Conservation (phyloP, 164 flowering plant genomes). For the Vitis amurensis region DNA sequence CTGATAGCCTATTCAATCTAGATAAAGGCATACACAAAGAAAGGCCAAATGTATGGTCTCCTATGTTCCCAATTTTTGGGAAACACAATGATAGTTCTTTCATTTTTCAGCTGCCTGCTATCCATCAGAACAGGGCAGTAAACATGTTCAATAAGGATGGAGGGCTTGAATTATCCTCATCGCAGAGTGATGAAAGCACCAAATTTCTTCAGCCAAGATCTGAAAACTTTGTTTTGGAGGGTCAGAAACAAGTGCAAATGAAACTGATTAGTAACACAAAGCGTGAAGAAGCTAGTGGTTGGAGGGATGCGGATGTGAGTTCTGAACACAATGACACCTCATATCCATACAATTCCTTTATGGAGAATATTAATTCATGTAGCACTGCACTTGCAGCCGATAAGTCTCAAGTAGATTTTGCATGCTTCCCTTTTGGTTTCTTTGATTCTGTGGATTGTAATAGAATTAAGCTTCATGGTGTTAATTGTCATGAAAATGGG, state of each 20-base stretch:
- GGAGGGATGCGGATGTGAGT: constrained; percentile 16
- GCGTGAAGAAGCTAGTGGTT: constrained; percentile 19
- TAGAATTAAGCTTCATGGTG: constrained; percentile 14
- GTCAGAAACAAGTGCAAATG: constrained; percentile 21
- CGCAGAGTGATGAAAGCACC: constrained; percentile 17
- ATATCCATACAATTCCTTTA: constrained; percentile 13
- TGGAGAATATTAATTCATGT: constrained; percentile 14
- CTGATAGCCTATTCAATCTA: constrained; percentile 17
- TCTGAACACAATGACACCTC: constrained; percentile 14
- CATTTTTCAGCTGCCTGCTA: constrained; percentile 18
- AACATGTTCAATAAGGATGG: constrained; percentile 24
- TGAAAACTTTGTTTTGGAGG: constrained; percentile 16
- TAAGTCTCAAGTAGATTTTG: constrained; percentile 15
- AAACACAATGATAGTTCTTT: constrained; percentile 14
- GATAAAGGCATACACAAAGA: constrained; percentile 23
- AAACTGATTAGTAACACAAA: constrained; percentile 15
- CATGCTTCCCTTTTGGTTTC: constrained; percentile 17
- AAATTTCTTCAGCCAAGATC: constrained; percentile 25
- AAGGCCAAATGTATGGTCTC: constrained; percentile 18
- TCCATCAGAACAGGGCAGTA: constrained; percentile 18
- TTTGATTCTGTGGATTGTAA: constrained; percentile 19
- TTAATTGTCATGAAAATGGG: constrained; percentile 18
- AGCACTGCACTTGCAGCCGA: constrained; percentile 23
- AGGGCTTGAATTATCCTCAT: constrained; percentile 15
- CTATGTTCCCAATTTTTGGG: constrained; percentile 14